A percentile compares a stretch with the other conserved stretches of the same genome.
Conservation (phyloP, 129 eudicot genomes). For the Calendula officinalis region DNA sequence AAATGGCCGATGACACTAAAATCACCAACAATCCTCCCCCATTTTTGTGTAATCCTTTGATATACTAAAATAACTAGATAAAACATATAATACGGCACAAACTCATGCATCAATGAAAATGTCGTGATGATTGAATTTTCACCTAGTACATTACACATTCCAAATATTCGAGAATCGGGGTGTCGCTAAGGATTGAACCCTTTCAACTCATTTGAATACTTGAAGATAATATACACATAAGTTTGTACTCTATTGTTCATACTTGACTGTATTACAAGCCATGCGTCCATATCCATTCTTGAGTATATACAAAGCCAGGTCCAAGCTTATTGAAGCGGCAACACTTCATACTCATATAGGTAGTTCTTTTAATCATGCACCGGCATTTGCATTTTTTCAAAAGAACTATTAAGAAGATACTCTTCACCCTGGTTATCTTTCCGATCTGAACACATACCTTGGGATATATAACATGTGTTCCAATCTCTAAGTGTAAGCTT, state of each 20-base stretch:
- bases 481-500: neutral
- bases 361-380: neutral
- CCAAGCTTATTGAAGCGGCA: neutral
- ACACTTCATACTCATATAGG: neutral
- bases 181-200: neutral
- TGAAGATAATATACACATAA: no score
- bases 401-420: no score
- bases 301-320: neutral
- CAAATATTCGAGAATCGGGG: neutral
- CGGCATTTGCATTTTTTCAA: neutral
- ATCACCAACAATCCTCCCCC: no score
- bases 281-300: conserved; percentile 1
- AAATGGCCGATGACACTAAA: no score
- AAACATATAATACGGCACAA: no score
- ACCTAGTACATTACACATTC: neutral
- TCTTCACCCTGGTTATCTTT: neutral
- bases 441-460: neutral
- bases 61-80: no score
- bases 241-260: no score
- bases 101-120: no score
- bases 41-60: no score
- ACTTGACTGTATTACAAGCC: neutral
- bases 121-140: neutral
- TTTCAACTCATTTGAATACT: no score
- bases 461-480: neutral